Percentiles rank a stretch among this genome's conserved stretches.
Evolutionary conservation across 1,284 basidiomycete genomes (phyloP).

Genomic region (Boletus semigastroideus): DNA sequence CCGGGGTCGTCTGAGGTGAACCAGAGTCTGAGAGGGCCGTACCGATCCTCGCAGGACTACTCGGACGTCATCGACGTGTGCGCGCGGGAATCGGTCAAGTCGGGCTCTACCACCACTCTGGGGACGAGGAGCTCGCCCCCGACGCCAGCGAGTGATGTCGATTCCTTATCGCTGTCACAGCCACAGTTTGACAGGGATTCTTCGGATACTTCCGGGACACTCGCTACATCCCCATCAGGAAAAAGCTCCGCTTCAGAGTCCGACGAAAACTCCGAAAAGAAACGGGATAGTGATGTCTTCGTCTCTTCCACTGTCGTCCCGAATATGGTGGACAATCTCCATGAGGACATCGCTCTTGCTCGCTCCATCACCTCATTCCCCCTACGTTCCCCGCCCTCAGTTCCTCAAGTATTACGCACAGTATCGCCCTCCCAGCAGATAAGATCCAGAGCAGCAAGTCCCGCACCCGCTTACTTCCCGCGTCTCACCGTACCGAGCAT

Average conservation of each 20-base stretch:
- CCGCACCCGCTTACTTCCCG: constrained; percentile 48
- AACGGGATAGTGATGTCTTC: neutral
- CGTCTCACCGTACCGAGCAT: constrained; percentile 63
- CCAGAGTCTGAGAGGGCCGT: neutral
- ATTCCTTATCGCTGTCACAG: constrained; percentile 8
- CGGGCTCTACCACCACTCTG: neutral
- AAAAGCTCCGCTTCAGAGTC: constrained; percentile 16
- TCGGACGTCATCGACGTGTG: constrained; percentile 27
- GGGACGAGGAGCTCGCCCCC: neutral
- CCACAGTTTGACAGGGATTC: constrained; percentile 8
- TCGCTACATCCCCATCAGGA: constrained; percentile 13
- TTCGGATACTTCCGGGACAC: constrained; percentile 27
- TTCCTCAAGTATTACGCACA: neutral
- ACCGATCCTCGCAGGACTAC: neutral
- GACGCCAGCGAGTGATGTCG: neutral
- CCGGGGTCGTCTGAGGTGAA: neutral
- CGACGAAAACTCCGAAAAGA: constrained; percentile 8
- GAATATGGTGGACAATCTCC: constrained; percentile 8
- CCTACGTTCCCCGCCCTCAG: neutral
- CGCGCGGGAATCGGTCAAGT: constrained; percentile 2
- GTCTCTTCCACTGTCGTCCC: neutral
- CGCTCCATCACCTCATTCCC: neutral
- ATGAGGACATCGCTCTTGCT: constrained; percentile 39
- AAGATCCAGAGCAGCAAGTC: constrained; percentile 23
- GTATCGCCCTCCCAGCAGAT: constrained; percentile 22